Percentiles rank a stretch among this genome's conserved stretches.
Evolutionary conservation across 108 stramenopile species (phyloP).

Genomic region (Nitzschia sp.): DNA sequence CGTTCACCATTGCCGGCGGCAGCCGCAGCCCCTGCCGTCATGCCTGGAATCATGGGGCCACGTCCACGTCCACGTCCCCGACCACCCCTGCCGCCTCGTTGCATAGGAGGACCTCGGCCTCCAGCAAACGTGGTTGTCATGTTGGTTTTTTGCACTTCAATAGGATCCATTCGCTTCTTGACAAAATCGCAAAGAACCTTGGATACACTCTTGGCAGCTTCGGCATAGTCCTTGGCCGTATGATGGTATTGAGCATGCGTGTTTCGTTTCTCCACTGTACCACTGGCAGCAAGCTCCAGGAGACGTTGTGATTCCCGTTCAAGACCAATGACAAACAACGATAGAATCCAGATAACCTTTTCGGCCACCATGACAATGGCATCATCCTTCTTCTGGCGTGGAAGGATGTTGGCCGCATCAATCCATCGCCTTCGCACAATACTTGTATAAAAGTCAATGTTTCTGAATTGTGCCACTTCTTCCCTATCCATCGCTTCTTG

Average conservation of each 20-base stretch:
- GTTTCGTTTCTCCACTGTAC: conserved; percentile 8
- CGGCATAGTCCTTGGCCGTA: conserved; percentile 59
- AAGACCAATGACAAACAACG: conserved; percentile 72
- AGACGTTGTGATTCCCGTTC: conserved; percentile 59
- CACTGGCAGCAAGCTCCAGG: conserved; percentile 12
- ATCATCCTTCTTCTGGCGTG: conserved; percentile 56
- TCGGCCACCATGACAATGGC: conserved; percentile 62
- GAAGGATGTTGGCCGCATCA: conserved; percentile 31
- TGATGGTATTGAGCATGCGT: conserved; percentile 38
- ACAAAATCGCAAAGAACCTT: conserved; percentile 77
- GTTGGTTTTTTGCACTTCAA: conserved; percentile 13
- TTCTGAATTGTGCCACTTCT: conserved; percentile 2
- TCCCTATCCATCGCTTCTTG: neutral
- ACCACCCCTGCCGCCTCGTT: conserved; percentile 25
- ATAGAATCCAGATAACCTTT: conserved; percentile 72
- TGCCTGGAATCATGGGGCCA: conserved; percentile 8
- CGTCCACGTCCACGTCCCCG: conserved; percentile 20
- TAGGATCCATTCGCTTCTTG: conserved; percentile 47
- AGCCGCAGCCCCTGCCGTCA: neutral
- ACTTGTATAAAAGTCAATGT: conserved; percentile 39
- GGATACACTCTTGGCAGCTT: conserved; percentile 77
- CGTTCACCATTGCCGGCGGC: conserved; percentile 6
- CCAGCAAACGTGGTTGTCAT: neutral
- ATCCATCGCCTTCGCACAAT: conserved; percentile 42
- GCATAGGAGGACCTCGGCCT: conserved; percentile 9